Base-by-base conservation (phyloP, 2,329 filamentous ascomycete genomes). In the Cercospora citrullina region DNA sequence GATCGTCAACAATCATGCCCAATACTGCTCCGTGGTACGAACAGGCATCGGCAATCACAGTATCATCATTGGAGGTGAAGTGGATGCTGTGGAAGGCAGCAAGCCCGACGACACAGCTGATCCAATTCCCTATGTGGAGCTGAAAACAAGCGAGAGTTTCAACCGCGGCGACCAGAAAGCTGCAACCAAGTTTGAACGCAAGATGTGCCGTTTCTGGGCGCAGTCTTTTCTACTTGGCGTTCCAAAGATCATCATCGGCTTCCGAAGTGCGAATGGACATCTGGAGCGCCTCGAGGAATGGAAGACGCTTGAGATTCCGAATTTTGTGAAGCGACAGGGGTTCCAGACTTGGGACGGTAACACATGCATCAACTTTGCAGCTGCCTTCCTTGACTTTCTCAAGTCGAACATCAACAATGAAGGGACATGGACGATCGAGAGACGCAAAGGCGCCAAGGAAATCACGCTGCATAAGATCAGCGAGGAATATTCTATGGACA, bases 141-240 rank as follows among this genome's bases (percentile, higher is more conserved):
- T 99, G 67, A 99, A 99, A 79, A 99, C 95, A 0, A 88, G 89
- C n/a, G 74, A 76, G 5, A 72, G 70, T 21, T 74, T 72, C 23
- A 70, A 74, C 23, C 67, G 70, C 28, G 84, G 84, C 62, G 86
- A 86, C 68, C 85, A 89, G 1, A 85, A 87, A 58, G 91, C 95
- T 75, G 84, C 88, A 76, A 80, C 90, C 21, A 90, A 89, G 70
- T 97, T 94, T 77, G 92, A 97, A 80, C 87, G 91, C 60, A 98
- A 98, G 78, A 85, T 98, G 80, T 74, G 77, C 31, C 96, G 96
- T 76, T 97, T 94, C 81, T 99, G 95, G 95, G 92, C 94, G 14
- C 95, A 98, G 79, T 96, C 92, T 0, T 99, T 97, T 77, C 84
- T 99, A 2, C 89, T 99, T 1, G 94, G 94, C 48, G 94, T 98